A percentile compares a stretch with the other conserved stretches of the same genome.
These are phyloP conservation scores for Saxispiralis lemnorum DNA, from an alignment of 495 filamentous ascomycete genomes.

Conservation along the genomic window DNA sequence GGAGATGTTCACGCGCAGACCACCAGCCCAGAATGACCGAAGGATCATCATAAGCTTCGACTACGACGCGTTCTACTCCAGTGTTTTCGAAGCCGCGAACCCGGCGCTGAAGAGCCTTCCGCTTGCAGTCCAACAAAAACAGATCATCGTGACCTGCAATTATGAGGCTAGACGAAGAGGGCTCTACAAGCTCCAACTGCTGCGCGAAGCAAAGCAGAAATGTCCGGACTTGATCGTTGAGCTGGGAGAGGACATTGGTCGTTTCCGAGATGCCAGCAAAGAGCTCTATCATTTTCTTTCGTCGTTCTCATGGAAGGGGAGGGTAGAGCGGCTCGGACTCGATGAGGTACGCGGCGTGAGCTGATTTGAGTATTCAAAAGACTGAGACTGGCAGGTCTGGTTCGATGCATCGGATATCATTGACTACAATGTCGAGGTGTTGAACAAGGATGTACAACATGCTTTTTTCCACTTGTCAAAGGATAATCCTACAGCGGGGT, in stretches of 20 bases:
- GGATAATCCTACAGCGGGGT: slow-evolving; percentile 61
- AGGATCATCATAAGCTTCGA: slow-evolving; percentile 73
- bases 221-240: slow-evolving; percentile 76
- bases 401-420: slow-evolving; percentile 74
- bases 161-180: slow-evolving; percentile 64
- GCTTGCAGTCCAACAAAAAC: slow-evolving; percentile 66
- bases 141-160: slow-evolving; percentile 88
- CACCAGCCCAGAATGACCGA: slow-evolving; percentile 35
- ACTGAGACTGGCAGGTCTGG: slow-evolving; percentile 30
- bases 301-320: slow-evolving; percentile 52
- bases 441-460: slow-evolving; percentile 44
- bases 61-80: slow-evolving; percentile 89
- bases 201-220: slow-evolving; percentile 59
- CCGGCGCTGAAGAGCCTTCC: slow-evolving; percentile 54
- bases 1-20: too few relatives aligned
- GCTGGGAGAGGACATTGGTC: slow-evolving; percentile 70
- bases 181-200: slow-evolving; percentile 65
- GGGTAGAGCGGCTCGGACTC: slow-evolving; percentile 64
- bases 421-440: slow-evolving; percentile 51
- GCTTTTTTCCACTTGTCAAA: slow-evolving; percentile 70
- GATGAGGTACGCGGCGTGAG: slow-evolving; percentile 43
- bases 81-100: slow-evolving; percentile 66
- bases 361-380: neutral
- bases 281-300: slow-evolving; percentile 53
- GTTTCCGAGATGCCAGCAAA: slow-evolving; percentile 74